Evolutionary conservation across 805 yeast genomes (phyloP), one percentile per base, ranked within the genome.

Genomic region (Wickerhamomyces xylosicus): DNA sequence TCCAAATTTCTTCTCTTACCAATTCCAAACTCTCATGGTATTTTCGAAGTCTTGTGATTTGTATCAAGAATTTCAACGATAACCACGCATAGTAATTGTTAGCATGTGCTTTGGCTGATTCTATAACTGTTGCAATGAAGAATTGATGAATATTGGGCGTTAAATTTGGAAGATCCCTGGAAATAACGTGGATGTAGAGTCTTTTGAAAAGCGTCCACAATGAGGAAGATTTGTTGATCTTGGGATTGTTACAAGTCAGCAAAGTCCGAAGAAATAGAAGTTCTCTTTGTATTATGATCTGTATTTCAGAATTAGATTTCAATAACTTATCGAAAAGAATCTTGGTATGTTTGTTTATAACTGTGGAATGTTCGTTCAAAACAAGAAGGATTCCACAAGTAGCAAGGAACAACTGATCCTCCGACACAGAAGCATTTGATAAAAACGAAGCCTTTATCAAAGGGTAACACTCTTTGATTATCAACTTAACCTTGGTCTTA

Each of bases 191-290:
- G 29, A n/a, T 8, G 29, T 25, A 25, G 5, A 25, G 14, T 25
- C 13, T 7, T 13, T 25, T 25, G 29, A 8, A 25, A n/a, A 35
- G 32, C 2, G 33, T 28, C 37, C 37, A 35, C 15, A 35, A 19
- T 8, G 33, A 35, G 18, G 37, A 29, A n/a, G 37, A 35, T 15
- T 35, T 35, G 28, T 35, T 35, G 13, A 35, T 17, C 16, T 28
- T 34, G 10, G 34, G 15, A 19, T 37, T 34, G 15, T 37, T 37
- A 8, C 35, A 37, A 15, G 22, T 36, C 6, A 35, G n/a, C 3
- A 35, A 14, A 14, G 25, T 16, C 19, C 20, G 33, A 4, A 35
- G 22, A 14, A 35, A 18, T 3, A 5, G 6, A 7, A 35, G 14
- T 19, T 25, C 29, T 7, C 13, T 11, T 4, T 13, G 9, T 9